Evolutionary conservation across 2,329 filamentous ascomycete species (phyloP).

Genomic region (Rhexocercosporidium sp.): DNA sequence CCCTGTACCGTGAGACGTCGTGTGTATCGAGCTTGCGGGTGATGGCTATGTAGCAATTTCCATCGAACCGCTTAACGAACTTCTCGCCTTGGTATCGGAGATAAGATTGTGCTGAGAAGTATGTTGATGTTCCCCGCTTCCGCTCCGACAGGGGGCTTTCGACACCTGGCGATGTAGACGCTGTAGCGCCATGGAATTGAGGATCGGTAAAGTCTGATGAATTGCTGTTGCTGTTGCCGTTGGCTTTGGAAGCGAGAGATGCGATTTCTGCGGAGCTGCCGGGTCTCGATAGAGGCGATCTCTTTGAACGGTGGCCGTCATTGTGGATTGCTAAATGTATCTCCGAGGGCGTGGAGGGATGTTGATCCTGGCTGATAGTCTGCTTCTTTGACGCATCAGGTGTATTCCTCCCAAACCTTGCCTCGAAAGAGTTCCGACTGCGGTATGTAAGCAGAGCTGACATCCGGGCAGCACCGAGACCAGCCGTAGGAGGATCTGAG

Average conservation of each 20-base stretch:
- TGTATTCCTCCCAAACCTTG: conserved; percentile 90
- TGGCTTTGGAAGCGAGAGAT: conserved; percentile 27
- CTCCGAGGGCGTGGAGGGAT: conserved; percentile 58
- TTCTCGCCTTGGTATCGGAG: conserved; percentile 95
- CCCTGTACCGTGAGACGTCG: conserved; percentile 83
- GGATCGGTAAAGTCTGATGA: conserved; percentile 60
- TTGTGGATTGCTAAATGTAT: conserved; percentile 81
- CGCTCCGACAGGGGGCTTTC: conserved; percentile 39
- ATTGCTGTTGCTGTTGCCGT: conserved; percentile 34
- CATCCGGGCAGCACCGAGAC: conserved; percentile 94
- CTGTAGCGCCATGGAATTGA: conserved; percentile 72
- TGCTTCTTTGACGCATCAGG: conserved; percentile 85
- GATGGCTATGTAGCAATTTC: conserved; percentile 99
- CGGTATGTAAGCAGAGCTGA: conserved; percentile 94
- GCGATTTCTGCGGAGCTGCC: conserved; percentile 36
- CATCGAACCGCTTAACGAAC: conserved; percentile 96
- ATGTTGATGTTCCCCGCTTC: conserved; percentile 67
- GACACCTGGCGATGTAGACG: conserved; percentile 50
- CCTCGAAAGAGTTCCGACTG: conserved; percentile 95
- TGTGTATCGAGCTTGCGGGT: conserved; percentile 98
- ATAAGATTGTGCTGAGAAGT: conserved; percentile 98
- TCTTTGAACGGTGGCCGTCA: conserved; percentile 73
- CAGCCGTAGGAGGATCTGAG: conserved; percentile 82
- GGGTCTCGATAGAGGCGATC: conserved; percentile 54
- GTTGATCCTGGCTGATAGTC: conserved; percentile 74